Evolutionary conservation across 345 rosid genomes (phyloP), one percentile per base, ranked within the genome.

Genomic region (Arabidopsis suecica): DNA sequence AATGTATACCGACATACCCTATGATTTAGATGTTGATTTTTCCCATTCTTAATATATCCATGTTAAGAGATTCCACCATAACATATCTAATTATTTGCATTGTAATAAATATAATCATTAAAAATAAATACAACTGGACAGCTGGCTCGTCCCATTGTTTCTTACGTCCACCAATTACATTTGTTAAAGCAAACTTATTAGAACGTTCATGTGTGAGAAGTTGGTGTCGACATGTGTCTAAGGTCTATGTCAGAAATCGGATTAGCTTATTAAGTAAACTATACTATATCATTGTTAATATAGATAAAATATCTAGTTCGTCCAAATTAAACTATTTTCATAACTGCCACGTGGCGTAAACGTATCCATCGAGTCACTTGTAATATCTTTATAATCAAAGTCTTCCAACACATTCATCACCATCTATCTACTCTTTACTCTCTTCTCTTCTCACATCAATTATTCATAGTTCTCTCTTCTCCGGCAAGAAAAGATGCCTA

Each of bases 111-210:
- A 58, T 42, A 5, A 1, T 2, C 10, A 10, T 20, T n/a, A 3
- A 13, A 1, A 18, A 1, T 11, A 32, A 59, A 71, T n/a, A 65
- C 71, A 73, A 71, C 32, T 73, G 64, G 45, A 65, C 71, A 73
- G 77, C 32, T 73, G 64, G 45, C n/a, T 42, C 37, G 77, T 44
- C 30, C 34, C 61, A 51, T 30, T 5, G 33, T 11, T 22, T 23
- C 40, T 55, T 64, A 64, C 77, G 71, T 64, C 77, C 71, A 64
- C 77, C 48, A 55, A 44, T 73, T 42, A 37, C 55, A 65, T 33
- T 61, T 62, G 22, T 44, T 60, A 23, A 42, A 41, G 10, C 7
- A 64, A 30, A 47, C 53, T 28, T 40, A 64, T 10, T 30, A 9
- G 1, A n/a, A 0, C 2, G 38, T 5, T 38, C 9, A 49, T 16